Conservation (phyloP, 345 rosid species). For the Pistacia vera region DNA sequence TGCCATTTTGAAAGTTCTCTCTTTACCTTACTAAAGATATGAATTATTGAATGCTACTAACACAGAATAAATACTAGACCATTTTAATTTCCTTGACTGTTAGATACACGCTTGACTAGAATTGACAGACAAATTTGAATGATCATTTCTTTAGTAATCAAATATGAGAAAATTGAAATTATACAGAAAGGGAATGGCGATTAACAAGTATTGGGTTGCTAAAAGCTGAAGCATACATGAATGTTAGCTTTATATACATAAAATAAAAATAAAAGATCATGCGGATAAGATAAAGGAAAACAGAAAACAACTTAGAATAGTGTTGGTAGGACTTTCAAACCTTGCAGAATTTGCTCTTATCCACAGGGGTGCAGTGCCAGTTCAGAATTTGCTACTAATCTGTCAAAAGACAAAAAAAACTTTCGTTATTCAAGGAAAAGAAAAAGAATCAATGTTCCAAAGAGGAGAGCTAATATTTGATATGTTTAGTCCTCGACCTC, state of each 20-base stretch:
- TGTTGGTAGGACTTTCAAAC: neutral
- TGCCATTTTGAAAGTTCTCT: conserved; percentile 19
- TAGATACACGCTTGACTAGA: neutral
- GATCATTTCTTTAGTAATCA: neutral
- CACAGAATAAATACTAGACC: neutral
- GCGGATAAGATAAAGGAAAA: neutral
- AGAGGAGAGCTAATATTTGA: neutral
- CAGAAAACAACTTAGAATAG: neutral
- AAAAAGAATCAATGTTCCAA: neutral
- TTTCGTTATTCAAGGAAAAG: neutral
- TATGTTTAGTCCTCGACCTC: neutral
- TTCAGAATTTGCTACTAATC: neutral
- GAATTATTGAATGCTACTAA: conserved; percentile 10
- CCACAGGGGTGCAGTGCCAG: neutral
- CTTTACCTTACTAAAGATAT: conserved; percentile 5
- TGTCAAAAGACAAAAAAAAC: neutral
- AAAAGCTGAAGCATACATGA: neutral
- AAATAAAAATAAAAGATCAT: neutral
- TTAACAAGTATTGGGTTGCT: neutral
- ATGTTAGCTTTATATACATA: neutral
- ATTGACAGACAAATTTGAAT: neutral
- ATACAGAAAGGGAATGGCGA: neutral
- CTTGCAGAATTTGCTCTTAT: neutral
- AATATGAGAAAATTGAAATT: conserved; percentile 6
- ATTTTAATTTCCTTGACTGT: neutral